Evolutionary conservation across 106 monocot species (phyloP).

Genomic region (Cymbidium sinense): DNA sequence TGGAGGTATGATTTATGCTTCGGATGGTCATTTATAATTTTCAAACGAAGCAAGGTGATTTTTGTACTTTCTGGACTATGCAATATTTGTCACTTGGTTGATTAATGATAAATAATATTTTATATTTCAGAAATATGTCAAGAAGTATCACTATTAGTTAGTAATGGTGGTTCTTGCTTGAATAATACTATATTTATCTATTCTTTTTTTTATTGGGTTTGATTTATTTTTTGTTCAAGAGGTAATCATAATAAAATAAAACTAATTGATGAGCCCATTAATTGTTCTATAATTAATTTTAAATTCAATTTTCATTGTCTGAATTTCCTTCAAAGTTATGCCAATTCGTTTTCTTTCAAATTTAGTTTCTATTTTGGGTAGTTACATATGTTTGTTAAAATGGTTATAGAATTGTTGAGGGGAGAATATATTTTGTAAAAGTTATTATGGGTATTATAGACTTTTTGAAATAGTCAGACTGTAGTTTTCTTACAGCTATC

Average conservation of each 20-base stretch:
- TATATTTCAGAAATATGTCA: not conserved
- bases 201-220: not conserved
- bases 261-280: not conserved
- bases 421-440: no score
- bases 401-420: no score
- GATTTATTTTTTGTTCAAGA: not conserved
- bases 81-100: not conserved
- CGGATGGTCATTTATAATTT: not conserved
- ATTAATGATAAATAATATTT: not conserved
- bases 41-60: not conserved
- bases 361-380: not conserved
- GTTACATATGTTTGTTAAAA: no score
- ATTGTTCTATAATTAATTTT: not conserved
- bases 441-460: no score
- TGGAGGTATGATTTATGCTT: conserved; percentile 49
- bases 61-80: not conserved
- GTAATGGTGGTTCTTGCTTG: not conserved
- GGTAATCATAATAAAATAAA: not conserved
- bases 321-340: not conserved
- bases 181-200: not conserved
- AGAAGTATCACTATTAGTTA: not conserved
- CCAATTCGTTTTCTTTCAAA: not conserved
- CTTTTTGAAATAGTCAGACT: no score
- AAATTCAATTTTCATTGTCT: not conserved
- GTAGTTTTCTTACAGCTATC: no score